Percentiles rank a stretch among this genome's conserved stretches.
phyloP scores from a whole-genome alignment of 805 yeast genomes.

The Lachancea mirantina region DNA sequence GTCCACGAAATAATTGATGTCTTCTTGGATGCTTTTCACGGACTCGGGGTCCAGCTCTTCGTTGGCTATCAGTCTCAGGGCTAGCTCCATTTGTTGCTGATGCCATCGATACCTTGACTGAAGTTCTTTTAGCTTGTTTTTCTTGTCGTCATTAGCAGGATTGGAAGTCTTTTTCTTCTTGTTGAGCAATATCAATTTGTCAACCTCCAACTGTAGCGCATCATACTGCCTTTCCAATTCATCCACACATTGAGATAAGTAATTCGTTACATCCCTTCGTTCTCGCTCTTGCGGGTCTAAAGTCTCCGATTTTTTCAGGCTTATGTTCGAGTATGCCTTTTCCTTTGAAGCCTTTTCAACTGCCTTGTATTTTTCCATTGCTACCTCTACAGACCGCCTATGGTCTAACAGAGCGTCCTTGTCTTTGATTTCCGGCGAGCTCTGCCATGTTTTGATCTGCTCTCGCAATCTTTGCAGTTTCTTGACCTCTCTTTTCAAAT shows the following conservation, averaged over 20 bases:
- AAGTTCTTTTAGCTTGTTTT: constrained; percentile 49
- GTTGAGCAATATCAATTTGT: constrained; percentile 23
- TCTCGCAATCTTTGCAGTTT: constrained; percentile 89
- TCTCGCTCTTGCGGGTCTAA: constrained; percentile 77
- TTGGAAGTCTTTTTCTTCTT: constrained; percentile 31
- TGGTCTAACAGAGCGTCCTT: constrained; percentile 79
- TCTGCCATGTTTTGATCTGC: constrained; percentile 92
- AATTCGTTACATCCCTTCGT: constrained; percentile 63
- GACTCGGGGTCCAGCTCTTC: constrained; percentile 73
- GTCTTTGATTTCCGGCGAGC: constrained; percentile 85
- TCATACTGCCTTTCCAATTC: constrained; percentile 80
- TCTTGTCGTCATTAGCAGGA: constrained; percentile 25
- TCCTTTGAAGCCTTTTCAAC: constrained; percentile 91
- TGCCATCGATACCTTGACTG: constrained; percentile 76
- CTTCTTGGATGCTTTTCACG: constrained; percentile 73
- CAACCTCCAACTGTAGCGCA: constrained; percentile 51
- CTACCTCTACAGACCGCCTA: constrained; percentile 58
- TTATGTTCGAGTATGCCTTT: constrained; percentile 89
- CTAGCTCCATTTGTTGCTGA: constrained; percentile 67
- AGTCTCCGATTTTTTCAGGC: constrained; percentile 58
- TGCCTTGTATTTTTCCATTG: constrained; percentile 95
- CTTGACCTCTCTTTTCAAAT: constrained; percentile 90
- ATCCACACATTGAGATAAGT: constrained; percentile 62
- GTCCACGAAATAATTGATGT: constrained; percentile 85
- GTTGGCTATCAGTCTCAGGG: constrained; percentile 71